Evolutionary conservation across 1,139 yeast genomes (phyloP).

Genomic region (Yamadazyma jaroonii): DNA sequence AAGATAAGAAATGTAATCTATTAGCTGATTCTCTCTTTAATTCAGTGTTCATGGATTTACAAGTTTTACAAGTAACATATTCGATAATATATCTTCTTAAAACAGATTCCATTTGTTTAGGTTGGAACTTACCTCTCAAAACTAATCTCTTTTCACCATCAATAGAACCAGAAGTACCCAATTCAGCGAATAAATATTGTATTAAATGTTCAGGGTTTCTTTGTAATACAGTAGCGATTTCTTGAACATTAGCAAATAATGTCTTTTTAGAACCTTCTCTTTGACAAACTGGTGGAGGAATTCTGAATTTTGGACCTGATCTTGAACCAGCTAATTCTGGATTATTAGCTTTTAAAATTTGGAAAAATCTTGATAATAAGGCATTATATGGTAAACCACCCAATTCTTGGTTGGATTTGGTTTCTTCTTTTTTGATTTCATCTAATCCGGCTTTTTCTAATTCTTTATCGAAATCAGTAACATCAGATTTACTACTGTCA

Average conservation of each 20-base stretch:
- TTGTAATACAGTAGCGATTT: slow-evolving; percentile 89
- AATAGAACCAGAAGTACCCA: slow-evolving; percentile 99
- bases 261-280: slow-evolving; percentile 98
- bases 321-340: slow-evolving; percentile 98
- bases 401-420: slow-evolving; percentile 16
- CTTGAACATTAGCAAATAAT: slow-evolving; percentile 92
- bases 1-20: slow-evolving; percentile 95
- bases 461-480: slow-evolving; percentile 83
- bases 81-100: slow-evolving; percentile 95
- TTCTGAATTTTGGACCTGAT: slow-evolving; percentile 88
- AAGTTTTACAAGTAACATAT: slow-evolving; percentile 97
- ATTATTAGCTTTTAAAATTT: slow-evolving; percentile 83
- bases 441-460: slow-evolving; percentile 87
- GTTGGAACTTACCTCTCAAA: slow-evolving; percentile 97
- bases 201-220: slow-evolving; percentile 97
- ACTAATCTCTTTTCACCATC: slow-evolving; percentile 97
- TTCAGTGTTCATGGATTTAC: slow-evolving; percentile 96
- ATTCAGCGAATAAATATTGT: slow-evolving; percentile 94
- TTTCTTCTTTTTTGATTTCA: slow-evolving; percentile 31
- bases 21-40: slow-evolving; percentile 92
- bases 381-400: slow-evolving; percentile 64
- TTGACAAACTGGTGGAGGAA: slow-evolving; percentile 95
- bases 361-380: slow-evolving; percentile 79
- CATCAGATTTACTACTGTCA: slow-evolving; percentile 79
- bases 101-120: slow-evolving; percentile 95